Conservation (phyloP, 2,329 filamentous ascomycete species). For the Didymella lethalis region DNA sequence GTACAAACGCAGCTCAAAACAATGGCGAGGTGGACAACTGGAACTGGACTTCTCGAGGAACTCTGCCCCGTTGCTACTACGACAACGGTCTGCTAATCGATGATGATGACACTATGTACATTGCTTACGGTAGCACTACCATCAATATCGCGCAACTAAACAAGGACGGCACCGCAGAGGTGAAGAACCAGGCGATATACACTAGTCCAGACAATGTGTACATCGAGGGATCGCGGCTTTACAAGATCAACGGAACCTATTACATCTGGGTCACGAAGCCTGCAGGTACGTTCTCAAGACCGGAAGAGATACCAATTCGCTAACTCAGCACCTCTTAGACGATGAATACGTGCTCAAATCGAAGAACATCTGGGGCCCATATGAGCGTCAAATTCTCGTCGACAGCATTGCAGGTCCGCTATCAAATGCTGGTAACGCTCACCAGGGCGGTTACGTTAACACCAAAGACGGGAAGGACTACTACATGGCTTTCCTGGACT, state of each 20-base stretch:
- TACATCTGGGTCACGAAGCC: conserved; percentile 63
- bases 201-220: conserved; percentile 46
- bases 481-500: conserved; percentile 65
- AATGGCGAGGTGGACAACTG: conserved; percentile 42
- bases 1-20: conserved; percentile 49
- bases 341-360: conserved; percentile 61
- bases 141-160: conserved; percentile 62
- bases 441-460: conserved; percentile 66
- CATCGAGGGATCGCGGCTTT: conserved; percentile 64
- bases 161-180: conserved; percentile 57
- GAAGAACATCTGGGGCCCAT: conserved; percentile 62
- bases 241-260: conserved; percentile 64
- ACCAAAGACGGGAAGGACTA: conserved; percentile 64
- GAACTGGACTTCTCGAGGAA: conserved; percentile 53
- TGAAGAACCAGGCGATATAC: conserved; percentile 58
- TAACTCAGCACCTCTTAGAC: neutral
- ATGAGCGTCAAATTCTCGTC: conserved; percentile 57
- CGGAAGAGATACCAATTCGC: neutral
- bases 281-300: conserved; percentile 35
- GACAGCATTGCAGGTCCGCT: conserved; percentile 56
- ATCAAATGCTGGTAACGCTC: conserved; percentile 55
- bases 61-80: conserved; percentile 61
- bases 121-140: conserved; percentile 61
- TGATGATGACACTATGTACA: conserved; percentile 66
- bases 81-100: conserved; percentile 67